Percentiles rank a stretch among this genome's conserved stretches.
These are phyloP conservation scores for Pythium apleroticum DNA, from an alignment of 352 stramenopile species.

Conservation along the genomic window DNA sequence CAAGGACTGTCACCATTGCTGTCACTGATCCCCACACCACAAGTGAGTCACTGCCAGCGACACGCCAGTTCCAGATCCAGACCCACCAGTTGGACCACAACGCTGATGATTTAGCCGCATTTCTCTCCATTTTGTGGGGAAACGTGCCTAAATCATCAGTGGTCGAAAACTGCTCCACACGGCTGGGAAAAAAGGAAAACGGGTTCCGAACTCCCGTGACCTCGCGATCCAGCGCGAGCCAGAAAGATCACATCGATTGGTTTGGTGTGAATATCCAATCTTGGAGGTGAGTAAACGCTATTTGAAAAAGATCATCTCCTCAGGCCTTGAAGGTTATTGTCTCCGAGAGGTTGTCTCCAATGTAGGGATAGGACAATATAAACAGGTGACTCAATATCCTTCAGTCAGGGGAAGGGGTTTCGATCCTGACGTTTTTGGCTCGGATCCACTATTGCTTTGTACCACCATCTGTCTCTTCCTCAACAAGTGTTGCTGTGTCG, in stretches of 20 bases:
- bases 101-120: too few species aligned
- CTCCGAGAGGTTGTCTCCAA: not conserved
- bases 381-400: not conserved
- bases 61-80: not conserved
- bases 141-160: not conserved
- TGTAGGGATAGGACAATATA: not conserved
- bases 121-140: too few species aligned
- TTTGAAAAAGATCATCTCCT: not conserved
- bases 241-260: not conserved
- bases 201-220: not conserved
- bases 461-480: not conserved
- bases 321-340: not conserved
- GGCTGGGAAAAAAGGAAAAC: not conserved
- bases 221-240: not conserved
- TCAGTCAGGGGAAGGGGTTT: conserved; percentile 1
- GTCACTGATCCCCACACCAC: not conserved
- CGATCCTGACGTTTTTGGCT: not conserved
- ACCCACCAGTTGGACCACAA: not conserved
- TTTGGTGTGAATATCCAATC: not conserved
- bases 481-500: not conserved
- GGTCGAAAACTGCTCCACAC: not conserved
- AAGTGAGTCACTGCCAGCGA: not conserved
- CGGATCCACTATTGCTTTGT: not conserved
- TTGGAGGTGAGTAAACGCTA: not conserved
- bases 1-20: too few species aligned